These are phyloP conservation scores for Plasmodium gaboni DNA, from an alignment of 169 alveolate genomes.

Conservation along the genomic window DNA sequence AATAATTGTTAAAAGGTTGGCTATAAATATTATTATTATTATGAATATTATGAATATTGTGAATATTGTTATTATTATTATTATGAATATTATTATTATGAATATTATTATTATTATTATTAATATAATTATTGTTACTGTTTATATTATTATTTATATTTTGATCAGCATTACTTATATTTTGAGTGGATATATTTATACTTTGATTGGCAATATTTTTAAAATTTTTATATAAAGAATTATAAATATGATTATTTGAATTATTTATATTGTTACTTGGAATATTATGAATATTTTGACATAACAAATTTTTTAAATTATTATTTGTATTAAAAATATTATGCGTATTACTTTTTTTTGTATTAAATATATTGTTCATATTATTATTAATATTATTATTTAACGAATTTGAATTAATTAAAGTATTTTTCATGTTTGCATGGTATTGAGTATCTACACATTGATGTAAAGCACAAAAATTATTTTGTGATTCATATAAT, in stretches of 20 bases:
- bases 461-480: conserved; percentile 2
- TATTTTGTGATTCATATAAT: background rate
- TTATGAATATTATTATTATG: background rate
- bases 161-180: too few relatives aligned
- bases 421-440: conserved; percentile 14
- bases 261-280: background rate
- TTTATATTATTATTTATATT: background rate
- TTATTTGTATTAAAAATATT: background rate
- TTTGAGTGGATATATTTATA: background rate
- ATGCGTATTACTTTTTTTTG: conserved; percentile 2
- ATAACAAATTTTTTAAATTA: background rate
- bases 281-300: background rate
- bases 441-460: conserved; percentile 39
- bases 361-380: conserved; percentile 11
- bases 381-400: conserved; percentile 15
- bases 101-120: background rate
- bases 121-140: background rate
- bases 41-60: background rate
- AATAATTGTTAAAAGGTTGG: conserved; percentile 1
- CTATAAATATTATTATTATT: background rate
- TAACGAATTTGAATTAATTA: background rate
- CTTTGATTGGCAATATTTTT: background rate
- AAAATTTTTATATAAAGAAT: background rate
- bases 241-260: background rate
- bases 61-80: background rate